A percentile compares a stretch with the other conserved stretches of the same genome.
phyloP scores from a whole-genome alignment of 2,329 filamentous ascomycete genomes.

The Fusarium agapanthi region DNA sequence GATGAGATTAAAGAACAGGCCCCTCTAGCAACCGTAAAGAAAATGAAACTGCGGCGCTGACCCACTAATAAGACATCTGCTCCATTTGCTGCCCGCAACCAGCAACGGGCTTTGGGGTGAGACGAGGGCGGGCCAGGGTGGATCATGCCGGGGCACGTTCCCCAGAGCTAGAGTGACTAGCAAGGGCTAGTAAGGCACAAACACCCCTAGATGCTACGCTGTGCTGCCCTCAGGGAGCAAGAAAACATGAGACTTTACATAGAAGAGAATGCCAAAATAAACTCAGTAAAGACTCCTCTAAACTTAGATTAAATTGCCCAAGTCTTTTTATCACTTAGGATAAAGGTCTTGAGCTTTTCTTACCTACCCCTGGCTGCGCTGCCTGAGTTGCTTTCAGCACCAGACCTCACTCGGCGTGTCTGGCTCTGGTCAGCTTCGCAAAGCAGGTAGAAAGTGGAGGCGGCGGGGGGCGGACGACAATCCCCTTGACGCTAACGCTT shows the following conservation, averaged over 20 bases:
- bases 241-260: too few species aligned
- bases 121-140: slow-evolving; percentile 11
- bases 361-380: background rate
- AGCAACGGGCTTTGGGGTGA: slow-evolving; percentile 11
- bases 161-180: slow-evolving; percentile 23
- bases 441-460: slow-evolving; percentile 23
- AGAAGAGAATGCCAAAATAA: too few species aligned
- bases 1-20: background rate
- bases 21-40: background rate
- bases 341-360: too few species aligned
- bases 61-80: background rate
- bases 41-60: background rate
- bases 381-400: background rate
- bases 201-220: slow-evolving; percentile 1
- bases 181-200: slow-evolving; percentile 23
- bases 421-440: slow-evolving; percentile 2
- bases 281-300: too few species aligned
- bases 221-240: too few species aligned
- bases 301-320: too few species aligned
- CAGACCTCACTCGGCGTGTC: background rate
- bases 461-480: slow-evolving; percentile 28
- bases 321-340: too few species aligned
- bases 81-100: slow-evolving; percentile 10
- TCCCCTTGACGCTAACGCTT: slow-evolving; percentile 37
- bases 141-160: slow-evolving; percentile 14